Evolutionary conservation across 1,139 yeast genomes (phyloP), one percentile per base, ranked within the genome.

Genomic region (Hyphopichia fennica): DNA sequence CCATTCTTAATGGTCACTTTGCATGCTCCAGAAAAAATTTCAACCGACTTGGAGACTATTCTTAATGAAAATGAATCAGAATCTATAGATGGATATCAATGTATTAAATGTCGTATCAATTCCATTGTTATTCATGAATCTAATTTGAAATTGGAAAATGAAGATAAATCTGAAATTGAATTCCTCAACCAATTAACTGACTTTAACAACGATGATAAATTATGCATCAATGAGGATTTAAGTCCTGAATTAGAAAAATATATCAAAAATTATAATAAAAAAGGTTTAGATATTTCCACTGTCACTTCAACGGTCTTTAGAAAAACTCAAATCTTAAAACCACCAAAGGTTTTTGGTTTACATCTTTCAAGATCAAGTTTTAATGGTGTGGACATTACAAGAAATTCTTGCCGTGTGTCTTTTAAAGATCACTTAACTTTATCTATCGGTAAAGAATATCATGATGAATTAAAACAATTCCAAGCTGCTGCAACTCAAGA

Each of bases 281-380:
- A 64, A 17, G 77, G 77, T 0, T 62, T 76, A 39, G 70, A 69
- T 35, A 64, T 83, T 2, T 65, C 75, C 13, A 60, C 60, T 23
- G 58, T 82, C 4, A 79, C 81, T 14, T 78, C 93, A 0, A 79
- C 84, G 0, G 90, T 90, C 2, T 75, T 81, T 40, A 83, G 87
- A 53, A 77, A 76, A 46, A 79, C 84, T 0, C 74, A 75, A 35
- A 77, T 87, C 36, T 72, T 80, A 33, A 75, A 77, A 46, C 79
- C 90, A 3, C 96, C 98, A 0, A 73, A 77, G 42, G 70, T 87
- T 11, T 71, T 90, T 46, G 80, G 88, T 0, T 66, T 91, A 16
- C 97, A 91, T 59, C 67, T 91, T 40, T 87, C 96, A 5, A 73
- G 98, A 52, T 89, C 96, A 0, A 75, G 86, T 31, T 90, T 78